Percentiles rank a stretch among this genome's conserved stretches.
Conservation (phyloP, 2,329 filamentous ascomycete species). For the Colletotrichum cuscutae region DNA sequence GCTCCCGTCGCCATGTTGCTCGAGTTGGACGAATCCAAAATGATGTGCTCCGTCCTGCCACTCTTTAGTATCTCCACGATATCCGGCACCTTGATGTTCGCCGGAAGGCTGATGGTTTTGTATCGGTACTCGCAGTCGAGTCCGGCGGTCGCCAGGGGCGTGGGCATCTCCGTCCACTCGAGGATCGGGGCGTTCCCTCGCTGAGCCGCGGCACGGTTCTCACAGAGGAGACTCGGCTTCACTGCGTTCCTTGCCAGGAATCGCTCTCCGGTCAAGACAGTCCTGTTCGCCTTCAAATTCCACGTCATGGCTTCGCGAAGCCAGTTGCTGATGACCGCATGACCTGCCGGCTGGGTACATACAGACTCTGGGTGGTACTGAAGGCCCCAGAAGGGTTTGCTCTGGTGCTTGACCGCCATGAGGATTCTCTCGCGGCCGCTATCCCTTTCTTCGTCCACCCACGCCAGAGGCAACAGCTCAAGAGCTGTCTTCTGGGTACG, state of each 20-base stretch:
- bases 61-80: slow-evolving; percentile 62
- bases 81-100: slow-evolving; percentile 60
- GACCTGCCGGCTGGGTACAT: slow-evolving; percentile 78
- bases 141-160: slow-evolving; percentile 42
- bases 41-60: slow-evolving; percentile 57
- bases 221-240: slow-evolving; percentile 47
- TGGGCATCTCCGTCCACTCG: slow-evolving; percentile 23
- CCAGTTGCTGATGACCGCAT: slow-evolving; percentile 78
- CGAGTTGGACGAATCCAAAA: slow-evolving; percentile 70
- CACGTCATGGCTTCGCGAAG: slow-evolving; percentile 73
- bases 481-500: slow-evolving; percentile 44
- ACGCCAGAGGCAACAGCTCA: slow-evolving; percentile 69
- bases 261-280: slow-evolving; percentile 31
- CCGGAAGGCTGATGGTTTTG: slow-evolving; percentile 54
- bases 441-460: slow-evolving; percentile 61
- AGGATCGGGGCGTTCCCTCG: background rate
- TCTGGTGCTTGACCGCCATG: slow-evolving; percentile 79
- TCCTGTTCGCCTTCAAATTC: slow-evolving; percentile 54
- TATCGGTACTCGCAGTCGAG: slow-evolving; percentile 50
- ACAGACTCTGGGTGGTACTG: slow-evolving; percentile 94
- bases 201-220: slow-evolving; percentile 10
- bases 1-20: slow-evolving; percentile 52
- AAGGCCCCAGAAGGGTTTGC: slow-evolving; percentile 83
- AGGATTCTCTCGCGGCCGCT: slow-evolving; percentile 64
- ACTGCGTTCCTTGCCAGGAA: slow-evolving; percentile 45